These are phyloP conservation scores for Zarea fungicola DNA, from an alignment of 2,329 filamentous ascomycete species.

Conservation along the genomic window DNA sequence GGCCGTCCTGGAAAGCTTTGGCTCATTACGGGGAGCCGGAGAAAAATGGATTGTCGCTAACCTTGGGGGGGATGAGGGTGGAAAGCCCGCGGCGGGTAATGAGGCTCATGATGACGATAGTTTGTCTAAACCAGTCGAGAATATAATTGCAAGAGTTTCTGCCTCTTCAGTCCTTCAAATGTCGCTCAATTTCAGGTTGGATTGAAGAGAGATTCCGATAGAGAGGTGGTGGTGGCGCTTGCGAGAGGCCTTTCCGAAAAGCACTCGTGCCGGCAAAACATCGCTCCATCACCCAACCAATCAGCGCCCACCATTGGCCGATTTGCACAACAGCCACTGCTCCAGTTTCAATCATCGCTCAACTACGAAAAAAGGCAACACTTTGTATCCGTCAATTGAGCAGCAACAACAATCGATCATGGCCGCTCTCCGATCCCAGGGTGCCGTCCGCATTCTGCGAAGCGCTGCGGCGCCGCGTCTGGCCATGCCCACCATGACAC, in stretches of 20 bases:
- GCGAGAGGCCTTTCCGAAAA: conserved; percentile 37
- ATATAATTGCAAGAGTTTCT: conserved; percentile 1
- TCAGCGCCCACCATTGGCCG: conserved; percentile 27
- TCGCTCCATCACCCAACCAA: conserved; percentile 37
- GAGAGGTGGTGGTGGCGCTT: conserved; percentile 22
- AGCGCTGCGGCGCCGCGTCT: conserved; percentile 34
- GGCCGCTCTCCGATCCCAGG: conserved; percentile 59
- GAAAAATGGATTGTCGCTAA: conserved; percentile 40
- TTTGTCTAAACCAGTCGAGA: conserved; percentile 22
- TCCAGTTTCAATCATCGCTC: conserved; percentile 8
- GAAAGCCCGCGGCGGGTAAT: conserved; percentile 86
- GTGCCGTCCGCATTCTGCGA: conserved; percentile 48
- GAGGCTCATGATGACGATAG: conserved; percentile 76
- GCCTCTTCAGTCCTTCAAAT: conserved; percentile 27
- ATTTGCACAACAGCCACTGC: conserved; percentile 2
- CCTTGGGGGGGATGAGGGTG: conserved; percentile 99
- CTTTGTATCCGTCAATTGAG: conserved; percentile 11
- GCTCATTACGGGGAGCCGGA: neutral
- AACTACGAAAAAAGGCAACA: neutral
- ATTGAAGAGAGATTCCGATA: conserved; percentile 12
- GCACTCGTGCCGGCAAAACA: conserved; percentile 44
- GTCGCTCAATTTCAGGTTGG: conserved; percentile 31
- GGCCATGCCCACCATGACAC: conserved; percentile 38
- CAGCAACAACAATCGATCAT: conserved; percentile 35
- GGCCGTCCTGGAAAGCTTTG: conserved; percentile 12